A percentile compares a stretch with the other conserved stretches of the same genome.
phyloP scores from a whole-genome alignment of 768 basidiomycete genomes.

The Phanerodontia chrysosporium region DNA sequence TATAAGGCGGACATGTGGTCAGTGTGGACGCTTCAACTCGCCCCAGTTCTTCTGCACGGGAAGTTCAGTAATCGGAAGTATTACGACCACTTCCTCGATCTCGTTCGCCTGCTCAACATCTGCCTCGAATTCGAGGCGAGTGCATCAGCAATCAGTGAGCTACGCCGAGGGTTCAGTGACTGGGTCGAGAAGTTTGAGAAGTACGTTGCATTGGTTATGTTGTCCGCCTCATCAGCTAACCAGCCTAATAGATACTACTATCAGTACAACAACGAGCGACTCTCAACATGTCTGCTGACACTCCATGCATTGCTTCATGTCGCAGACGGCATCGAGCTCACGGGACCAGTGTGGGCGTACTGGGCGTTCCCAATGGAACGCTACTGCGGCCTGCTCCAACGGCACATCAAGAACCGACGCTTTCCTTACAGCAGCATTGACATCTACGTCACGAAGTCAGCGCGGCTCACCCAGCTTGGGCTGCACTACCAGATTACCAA shows the following conservation, averaged over 20 bases:
- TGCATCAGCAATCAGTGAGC: no score
- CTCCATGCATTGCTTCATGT: conserved; percentile 31
- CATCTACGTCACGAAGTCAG: conserved; percentile 5
- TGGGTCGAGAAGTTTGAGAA: conserved; percentile 39
- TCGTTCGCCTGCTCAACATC: conserved; percentile 33
- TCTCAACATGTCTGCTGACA: conserved; percentile 28
- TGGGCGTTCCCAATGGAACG: conserved; percentile 32
- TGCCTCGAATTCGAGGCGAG: conserved; percentile 38
- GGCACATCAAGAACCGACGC: conserved; percentile 17
- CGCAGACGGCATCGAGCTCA: conserved; percentile 21
- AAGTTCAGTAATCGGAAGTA: conserved; percentile 30
- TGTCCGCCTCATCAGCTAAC: no score
- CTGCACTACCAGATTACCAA: conserved; percentile 3
- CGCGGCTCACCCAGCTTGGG: conserved; percentile 14
- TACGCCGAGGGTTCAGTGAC: conserved; percentile 27
- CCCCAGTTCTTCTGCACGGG: conserved; percentile 32
- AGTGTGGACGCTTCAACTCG: conserved; percentile 38
- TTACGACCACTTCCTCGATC: conserved; percentile 38
- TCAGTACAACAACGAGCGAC: conserved; percentile 17
- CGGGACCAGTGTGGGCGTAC: conserved; percentile 21
- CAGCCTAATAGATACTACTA: conserved; percentile 24
- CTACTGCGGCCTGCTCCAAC: conserved; percentile 21
- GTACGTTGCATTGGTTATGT: no score
- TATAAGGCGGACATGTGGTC: conserved; percentile 36
- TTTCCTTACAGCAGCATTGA: conserved; percentile 19